These are phyloP conservation scores for Hypoxylon perforatum DNA, from an alignment of 495 filamentous ascomycete species.

Conservation along the genomic window DNA sequence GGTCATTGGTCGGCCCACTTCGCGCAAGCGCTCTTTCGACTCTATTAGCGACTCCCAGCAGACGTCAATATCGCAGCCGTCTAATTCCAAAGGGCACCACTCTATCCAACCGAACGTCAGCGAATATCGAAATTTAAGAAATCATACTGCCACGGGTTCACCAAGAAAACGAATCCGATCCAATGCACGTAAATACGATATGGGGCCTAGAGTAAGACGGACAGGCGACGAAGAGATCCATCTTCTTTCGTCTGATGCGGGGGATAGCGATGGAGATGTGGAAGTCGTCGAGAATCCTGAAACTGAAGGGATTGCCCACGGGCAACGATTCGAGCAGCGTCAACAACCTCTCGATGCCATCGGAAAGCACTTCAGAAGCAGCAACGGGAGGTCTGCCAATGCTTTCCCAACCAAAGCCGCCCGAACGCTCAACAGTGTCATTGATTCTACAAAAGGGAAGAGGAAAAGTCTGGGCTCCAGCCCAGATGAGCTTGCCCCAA, in stretches of 20 bases:
- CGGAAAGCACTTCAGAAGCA: constrained; percentile 14
- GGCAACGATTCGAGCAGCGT: not conserved
- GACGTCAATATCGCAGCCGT: constrained; percentile 30
- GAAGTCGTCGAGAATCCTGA: constrained; percentile 10
- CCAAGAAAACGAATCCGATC: constrained; percentile 24
- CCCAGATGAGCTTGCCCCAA: constrained; percentile 29
- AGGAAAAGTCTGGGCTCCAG: constrained; percentile 16
- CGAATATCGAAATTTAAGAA: constrained; percentile 40
- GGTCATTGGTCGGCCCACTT: not conserved
- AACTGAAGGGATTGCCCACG: not conserved
- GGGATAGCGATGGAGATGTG: constrained; percentile 32
- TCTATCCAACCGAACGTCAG: constrained; percentile 18
- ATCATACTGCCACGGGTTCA: not conserved
- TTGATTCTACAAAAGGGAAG: constrained; percentile 20
- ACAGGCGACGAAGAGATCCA: constrained; percentile 2
- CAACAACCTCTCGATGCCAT: constrained; percentile 6
- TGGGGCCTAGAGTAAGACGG: not conserved
- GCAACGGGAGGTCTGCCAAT: not conserved
- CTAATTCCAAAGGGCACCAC: constrained; percentile 32
- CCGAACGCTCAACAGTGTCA: constrained; percentile 8
- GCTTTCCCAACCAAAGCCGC: not conserved
- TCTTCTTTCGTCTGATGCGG: constrained; percentile 1
- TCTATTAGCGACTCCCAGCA: constrained; percentile 39
- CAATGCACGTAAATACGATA: not conserved
- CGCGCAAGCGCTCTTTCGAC: constrained; percentile 36